Conservation (phyloP, 179 eudicot genomes). For the Sideroxylon spinosum region DNA sequence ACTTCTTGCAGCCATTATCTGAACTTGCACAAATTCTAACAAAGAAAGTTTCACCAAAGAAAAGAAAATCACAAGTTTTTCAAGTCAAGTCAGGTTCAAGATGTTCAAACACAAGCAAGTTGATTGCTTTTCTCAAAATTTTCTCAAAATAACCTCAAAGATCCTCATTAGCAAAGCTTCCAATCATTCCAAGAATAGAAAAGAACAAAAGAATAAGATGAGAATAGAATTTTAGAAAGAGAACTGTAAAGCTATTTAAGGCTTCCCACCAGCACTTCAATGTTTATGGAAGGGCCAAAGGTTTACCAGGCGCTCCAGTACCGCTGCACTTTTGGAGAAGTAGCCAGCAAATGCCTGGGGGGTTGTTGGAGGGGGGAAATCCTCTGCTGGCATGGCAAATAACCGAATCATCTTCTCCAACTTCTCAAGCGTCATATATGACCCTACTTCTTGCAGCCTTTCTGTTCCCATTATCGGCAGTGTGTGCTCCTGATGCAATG, state of each 20-base stretch:
- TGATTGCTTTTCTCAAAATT: constrained; percentile 4
- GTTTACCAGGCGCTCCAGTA: constrained; percentile 86
- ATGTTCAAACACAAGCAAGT: too few relatives aligned
- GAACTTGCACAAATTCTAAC: too few relatives aligned
- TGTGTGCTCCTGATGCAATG: constrained; percentile 92
- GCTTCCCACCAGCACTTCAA: constrained; percentile 43
- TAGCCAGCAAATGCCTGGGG: constrained; percentile 88
- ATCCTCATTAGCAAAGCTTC: background rate
- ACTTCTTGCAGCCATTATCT: too few relatives aligned
- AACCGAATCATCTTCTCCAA: constrained; percentile 84
- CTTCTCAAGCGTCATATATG: constrained; percentile 70
- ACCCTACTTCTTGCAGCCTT: constrained; percentile 82
- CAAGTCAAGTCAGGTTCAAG: too few relatives aligned
- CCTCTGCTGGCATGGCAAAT: constrained; percentile 99
- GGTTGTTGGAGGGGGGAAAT: constrained; percentile 73
- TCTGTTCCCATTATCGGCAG: constrained; percentile 95
- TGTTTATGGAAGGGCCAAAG: constrained; percentile 92
- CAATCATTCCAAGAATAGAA: background rate
- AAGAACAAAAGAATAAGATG: background rate
- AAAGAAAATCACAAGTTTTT: too few relatives aligned
- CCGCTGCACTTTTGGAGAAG: constrained; percentile 75
- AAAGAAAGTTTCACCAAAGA: too few relatives aligned
- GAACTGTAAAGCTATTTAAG: background rate
- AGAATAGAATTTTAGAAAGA: background rate
- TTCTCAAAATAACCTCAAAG: background rate